Base-by-base conservation (phyloP, 2,329 filamentous ascomycete species). In the Rutstroemia sp. region DNA sequence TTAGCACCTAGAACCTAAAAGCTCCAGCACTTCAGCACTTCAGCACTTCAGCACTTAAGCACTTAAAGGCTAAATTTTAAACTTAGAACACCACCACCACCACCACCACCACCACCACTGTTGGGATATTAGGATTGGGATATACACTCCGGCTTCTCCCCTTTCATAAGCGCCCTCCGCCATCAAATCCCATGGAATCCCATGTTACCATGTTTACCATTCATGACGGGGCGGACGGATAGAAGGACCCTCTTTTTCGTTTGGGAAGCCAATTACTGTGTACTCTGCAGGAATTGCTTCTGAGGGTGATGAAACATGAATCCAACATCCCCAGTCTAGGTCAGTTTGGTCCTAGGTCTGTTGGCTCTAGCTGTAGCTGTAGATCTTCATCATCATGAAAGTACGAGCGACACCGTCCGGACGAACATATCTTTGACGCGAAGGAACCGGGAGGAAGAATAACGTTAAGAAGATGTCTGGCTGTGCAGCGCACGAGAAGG, bases 401-500 rank as follows among this genome's bases (percentile, higher is more conserved):
- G 50, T 23, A 21, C 41, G 10, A 30, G 10, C 5, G 27, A 30
- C 27, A 30, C 27, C 27, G 27, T 30, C 10, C 27, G 12, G 17
- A 41, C 5, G 17, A 41, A 41, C 14, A 41, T 9, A 19, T 39
- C 19, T 16, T 38, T 48, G 34, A 30, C 23, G 23, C 23, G 23
- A 23, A 54, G 42, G 34, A 30, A 48, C 34, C 23, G 44, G 51
- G 21, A 54, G 51, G 21, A 48, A 17, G 51, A 54, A 48, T 44
- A 34, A 48, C 25, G 44, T 48, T 19, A 10, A 48, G 25, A 21
- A 34, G 38, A 19, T 16, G 45, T 30, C 38, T 17, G 38, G 38
- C 38, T 41, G 38, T 41, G 38, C 38, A 41, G 23, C 23, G 23
- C 23, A 23, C 23, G 23, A 41, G 27, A 8, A 30, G 27, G 27